These are phyloP conservation scores for Cystobasidium tubakii DNA, from an alignment of 768 basidiomycete genomes.

Conservation along the genomic window DNA sequence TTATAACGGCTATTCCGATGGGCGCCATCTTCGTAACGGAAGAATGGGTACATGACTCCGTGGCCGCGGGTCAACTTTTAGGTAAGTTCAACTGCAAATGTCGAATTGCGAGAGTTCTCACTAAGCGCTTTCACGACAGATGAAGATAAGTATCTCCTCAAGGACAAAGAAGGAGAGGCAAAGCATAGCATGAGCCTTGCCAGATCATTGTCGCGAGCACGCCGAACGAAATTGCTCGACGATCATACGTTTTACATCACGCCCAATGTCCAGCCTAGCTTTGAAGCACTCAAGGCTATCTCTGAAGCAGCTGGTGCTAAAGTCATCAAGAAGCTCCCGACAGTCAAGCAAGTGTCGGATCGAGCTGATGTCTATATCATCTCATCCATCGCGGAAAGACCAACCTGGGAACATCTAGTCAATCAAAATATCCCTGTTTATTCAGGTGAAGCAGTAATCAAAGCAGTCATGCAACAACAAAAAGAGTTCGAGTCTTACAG, in stretches of 20 bases:
- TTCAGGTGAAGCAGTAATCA: conserved; percentile 24
- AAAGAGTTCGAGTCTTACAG: conserved; percentile 10
- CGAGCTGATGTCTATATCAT: conserved; percentile 10
- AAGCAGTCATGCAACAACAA: conserved; percentile 10
- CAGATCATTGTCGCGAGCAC: conserved; percentile 61
- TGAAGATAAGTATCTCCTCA: conserved; percentile 59
- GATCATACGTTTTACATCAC: conserved; percentile 71
- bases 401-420: neutral
- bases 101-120: neutral
- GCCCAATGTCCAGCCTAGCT: conserved; percentile 58
- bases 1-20: conserved; percentile 66
- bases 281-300: conserved; percentile 60
- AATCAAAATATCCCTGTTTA: conserved; percentile 18
- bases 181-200: conserved; percentile 63
- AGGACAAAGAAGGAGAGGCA: conserved; percentile 61
- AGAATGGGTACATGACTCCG: conserved; percentile 64
- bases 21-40: conserved; percentile 62
- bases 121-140: conserved; percentile 53
- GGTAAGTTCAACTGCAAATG: conserved; percentile 53
- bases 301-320: conserved; percentile 66
- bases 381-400: conserved; percentile 1
- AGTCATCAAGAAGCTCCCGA: conserved; percentile 36
- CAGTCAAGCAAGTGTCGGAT: conserved; percentile 13
- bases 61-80: conserved; percentile 58
- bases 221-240: conserved; percentile 59